Percentiles rank a stretch among this genome's conserved stretches.
Conservation (phyloP, 2,329 filamentous ascomycete genomes). For the Aaosphaeria arxii region DNA sequence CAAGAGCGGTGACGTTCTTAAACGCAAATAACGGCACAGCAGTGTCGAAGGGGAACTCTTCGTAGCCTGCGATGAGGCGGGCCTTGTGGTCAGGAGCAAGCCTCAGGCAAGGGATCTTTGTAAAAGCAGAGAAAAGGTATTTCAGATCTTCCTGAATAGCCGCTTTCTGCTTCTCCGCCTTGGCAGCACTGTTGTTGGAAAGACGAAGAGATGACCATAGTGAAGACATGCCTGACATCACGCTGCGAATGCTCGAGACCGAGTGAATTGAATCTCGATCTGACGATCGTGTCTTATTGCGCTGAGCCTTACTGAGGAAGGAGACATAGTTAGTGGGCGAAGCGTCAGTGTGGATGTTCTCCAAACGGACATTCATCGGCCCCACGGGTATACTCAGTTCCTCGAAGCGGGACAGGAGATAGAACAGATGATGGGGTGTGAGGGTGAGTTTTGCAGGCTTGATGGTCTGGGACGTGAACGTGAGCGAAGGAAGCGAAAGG, state of each 20-base stretch:
- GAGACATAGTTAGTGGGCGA: slow-evolving; percentile 92
- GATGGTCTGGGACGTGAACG: slow-evolving; percentile 77
- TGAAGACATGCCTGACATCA: slow-evolving; percentile 94
- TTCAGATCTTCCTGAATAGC: slow-evolving; percentile 83
- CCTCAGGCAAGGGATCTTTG: slow-evolving; percentile 90
- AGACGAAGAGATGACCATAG: slow-evolving; percentile 89
- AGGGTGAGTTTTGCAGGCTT: slow-evolving; percentile 90
- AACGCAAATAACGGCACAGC: slow-evolving; percentile 95
- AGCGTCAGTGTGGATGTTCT: slow-evolving; percentile 87
- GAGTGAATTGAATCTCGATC: slow-evolving; percentile 92
- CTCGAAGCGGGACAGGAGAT: slow-evolving; percentile 91
- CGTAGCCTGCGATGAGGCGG: slow-evolving; percentile 84
- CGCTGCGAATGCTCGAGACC: slow-evolving; percentile 92
- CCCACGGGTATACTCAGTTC: slow-evolving; percentile 87
- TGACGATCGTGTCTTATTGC: slow-evolving; percentile 72
- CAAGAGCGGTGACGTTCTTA: slow-evolving; percentile 92
- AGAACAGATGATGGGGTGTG: slow-evolving; percentile 95
- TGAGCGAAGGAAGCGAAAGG: slow-evolving; percentile 80
- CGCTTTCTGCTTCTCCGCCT: slow-evolving; percentile 85
- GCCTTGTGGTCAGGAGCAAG: slow-evolving; percentile 92
- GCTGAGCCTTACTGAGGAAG: slow-evolving; percentile 81
- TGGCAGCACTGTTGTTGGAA: slow-evolving; percentile 73
- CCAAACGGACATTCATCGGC: slow-evolving; percentile 91
- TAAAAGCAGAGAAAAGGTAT: slow-evolving; percentile 97
- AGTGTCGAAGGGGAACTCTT: slow-evolving; percentile 97